Evolutionary conservation across 495 filamentous ascomycete genomes (phyloP).

Genomic region (Penicillium nucicola): DNA sequence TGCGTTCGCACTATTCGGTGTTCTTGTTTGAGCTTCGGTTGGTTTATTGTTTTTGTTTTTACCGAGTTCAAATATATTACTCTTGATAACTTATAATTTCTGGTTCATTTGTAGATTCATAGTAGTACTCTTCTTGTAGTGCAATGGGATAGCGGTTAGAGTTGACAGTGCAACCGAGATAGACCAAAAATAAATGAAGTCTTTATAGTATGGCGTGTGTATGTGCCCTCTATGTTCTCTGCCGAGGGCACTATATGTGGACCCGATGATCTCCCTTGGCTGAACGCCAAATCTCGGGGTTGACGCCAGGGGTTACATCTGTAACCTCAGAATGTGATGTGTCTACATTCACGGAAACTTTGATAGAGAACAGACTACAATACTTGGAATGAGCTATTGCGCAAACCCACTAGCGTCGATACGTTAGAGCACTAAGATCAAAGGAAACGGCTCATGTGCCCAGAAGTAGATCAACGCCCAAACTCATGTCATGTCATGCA

Average conservation of each 20-base stretch:
- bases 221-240: too few relatives aligned
- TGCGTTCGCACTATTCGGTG: not conserved
- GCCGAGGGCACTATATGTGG: not conserved
- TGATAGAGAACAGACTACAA: not conserved
- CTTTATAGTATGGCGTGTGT: too few relatives aligned
- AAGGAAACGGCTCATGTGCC: not conserved
- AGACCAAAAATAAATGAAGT: too few relatives aligned
- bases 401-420: not conserved
- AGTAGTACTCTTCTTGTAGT: too few relatives aligned
- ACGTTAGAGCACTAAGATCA: conserved; percentile 4
- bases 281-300: not conserved
- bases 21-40: not conserved
- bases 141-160: too few relatives aligned
- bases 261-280: not conserved
- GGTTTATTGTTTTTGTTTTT: not conserved
- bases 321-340: not conserved
- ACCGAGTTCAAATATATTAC: too few relatives aligned
- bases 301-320: conserved; percentile 7
- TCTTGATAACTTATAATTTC: not conserved
- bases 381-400: not conserved
- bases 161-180: too few relatives aligned
- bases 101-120: not conserved
- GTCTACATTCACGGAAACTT: not conserved
- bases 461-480: conserved; percentile 20
- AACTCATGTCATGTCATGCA: conserved; percentile 19